Base-by-base conservation (phyloP, 192 early-diverging fungal species). In the Kappamyces sp. region DNA sequence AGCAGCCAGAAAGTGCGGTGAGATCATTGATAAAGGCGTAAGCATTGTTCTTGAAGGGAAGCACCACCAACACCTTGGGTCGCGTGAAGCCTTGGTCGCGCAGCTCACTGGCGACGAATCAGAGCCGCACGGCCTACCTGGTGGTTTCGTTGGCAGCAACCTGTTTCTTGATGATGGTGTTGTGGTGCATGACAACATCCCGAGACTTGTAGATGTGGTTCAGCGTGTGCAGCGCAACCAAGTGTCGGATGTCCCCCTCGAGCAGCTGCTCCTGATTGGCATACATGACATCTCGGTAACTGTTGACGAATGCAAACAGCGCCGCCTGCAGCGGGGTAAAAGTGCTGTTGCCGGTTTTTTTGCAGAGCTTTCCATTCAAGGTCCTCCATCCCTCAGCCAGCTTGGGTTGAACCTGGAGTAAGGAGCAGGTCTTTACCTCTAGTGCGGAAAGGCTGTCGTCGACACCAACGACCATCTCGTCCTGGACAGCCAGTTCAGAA, bases 21-120 rank as follows among this genome's bases (percentile, higher is more conserved):
- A 99, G 66, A 37, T 76, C 76, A 40, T 88, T 74, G 8, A 97
- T 85, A 43, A 97, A 63, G 55, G 88, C 87, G 57, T 87, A 78
- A 0, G 87, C 92, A 3, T 75, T 74, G 66, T 92, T 91, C 60
- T 87, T 82, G 70, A 92, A 90, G 3, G 96, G 96, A 32, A 90
- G 37, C 2, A 99, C 54, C 59, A 99, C 90, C 55, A 99, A 72
- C 0, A 95, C 91, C 49, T 88, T 89, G 1, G 96, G 91, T 3
- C 93, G 74, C 3, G 96, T 97, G 51, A 95, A 99, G 37, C 92
- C 94, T 70, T 96, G 94, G 66, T 99, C 96, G 6, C 92, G 84
- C 23, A 85, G 71, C 65, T 98, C 95, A 23, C 84, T 44, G 71
- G 23, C 66, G 52, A 62, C 43, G 31, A 44, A 34, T 41, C 6